These are phyloP conservation scores for Begonia loranthoides DNA, from an alignment of 306 rosid genomes.

Conservation along the genomic window DNA sequence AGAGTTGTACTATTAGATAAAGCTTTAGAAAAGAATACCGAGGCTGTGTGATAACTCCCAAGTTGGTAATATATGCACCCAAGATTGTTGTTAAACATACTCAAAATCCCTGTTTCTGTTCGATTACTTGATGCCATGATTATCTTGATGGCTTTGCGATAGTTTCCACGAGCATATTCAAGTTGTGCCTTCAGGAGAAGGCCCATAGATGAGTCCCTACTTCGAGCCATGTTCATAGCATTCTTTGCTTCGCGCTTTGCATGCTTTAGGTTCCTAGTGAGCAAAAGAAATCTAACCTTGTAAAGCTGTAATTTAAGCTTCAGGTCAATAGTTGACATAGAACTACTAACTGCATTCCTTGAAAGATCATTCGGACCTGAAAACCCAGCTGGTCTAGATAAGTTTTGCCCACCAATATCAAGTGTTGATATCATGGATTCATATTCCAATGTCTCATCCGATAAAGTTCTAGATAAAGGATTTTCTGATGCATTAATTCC, in stretches of 20 bases:
- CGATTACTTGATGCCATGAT: slow-evolving; percentile 76
- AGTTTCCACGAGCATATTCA: slow-evolving; percentile 92
- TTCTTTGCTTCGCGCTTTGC: slow-evolving; percentile 94
- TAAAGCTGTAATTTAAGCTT: slow-evolving; percentile 93
- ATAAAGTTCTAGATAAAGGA: slow-evolving; percentile 45
- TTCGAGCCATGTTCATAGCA: slow-evolving; percentile 90
- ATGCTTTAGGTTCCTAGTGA: slow-evolving; percentile 77
- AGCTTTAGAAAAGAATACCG: slow-evolving; percentile 83
- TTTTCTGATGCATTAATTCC: slow-evolving; percentile 51
- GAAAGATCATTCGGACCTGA: slow-evolving; percentile 48
- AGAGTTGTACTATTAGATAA: slow-evolving; percentile 55
- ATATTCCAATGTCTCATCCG: slow-evolving; percentile 75
- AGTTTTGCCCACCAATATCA: slow-evolving; percentile 58
- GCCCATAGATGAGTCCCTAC: slow-evolving; percentile 81
- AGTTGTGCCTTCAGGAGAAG: slow-evolving; percentile 93
- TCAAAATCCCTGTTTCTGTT: slow-evolving; percentile 53
- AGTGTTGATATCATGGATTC: slow-evolving; percentile 43
- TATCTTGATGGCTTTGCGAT: slow-evolving; percentile 92
- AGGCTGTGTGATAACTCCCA: slow-evolving; percentile 80
- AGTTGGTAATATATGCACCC: slow-evolving; percentile 96
- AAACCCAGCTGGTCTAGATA: slow-evolving; percentile 43
- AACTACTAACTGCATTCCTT: slow-evolving; percentile 49
- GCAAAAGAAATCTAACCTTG: slow-evolving; percentile 83
- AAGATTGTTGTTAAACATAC: slow-evolving; percentile 81
- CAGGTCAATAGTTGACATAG: slow-evolving; percentile 54